Evolutionary conservation across 768 basidiomycete genomes (phyloP), one percentile per base, ranked within the genome.

Genomic region (Heimioporus sp.): DNA sequence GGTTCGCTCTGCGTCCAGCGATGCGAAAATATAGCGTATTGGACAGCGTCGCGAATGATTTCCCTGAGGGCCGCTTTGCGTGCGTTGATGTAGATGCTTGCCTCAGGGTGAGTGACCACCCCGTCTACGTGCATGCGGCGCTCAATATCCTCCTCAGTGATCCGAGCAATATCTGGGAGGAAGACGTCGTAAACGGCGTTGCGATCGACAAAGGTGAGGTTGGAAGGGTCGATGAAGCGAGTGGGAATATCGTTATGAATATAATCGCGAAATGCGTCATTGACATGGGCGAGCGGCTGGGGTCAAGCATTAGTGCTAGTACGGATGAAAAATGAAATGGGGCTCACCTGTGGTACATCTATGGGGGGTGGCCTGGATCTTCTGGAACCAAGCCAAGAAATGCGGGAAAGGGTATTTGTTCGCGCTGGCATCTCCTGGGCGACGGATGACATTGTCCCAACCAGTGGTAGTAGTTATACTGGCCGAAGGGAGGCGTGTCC

Each of bases 11-110:
- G 30, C 1, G 54, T 49, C 61, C 65, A 66, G 35, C 53, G 65
- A 46, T 68, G 64, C 2, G 65, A 66, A 40, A 66, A 68, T 28
- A 56, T 43, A 39, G 59, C 61, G 11, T 68, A 66, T 36, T 19
- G 50, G 2, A 64, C 53, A 30, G 61, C 44, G 10, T 59, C 62
- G 2, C 41, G 53, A 32, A 61, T 49, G 44, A 17, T 64, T 39
- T 62, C 55, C 24, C 20, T 37, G 43, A 64, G 51, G 17, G 61
- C 64, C 0, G 10, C 24, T 42, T 46, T 55, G 48, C 51, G 56
- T 7, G 34, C 31, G 4, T 34, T 16, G n/a, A 65, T 12, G 41
- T 65, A 65, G 38, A 42, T 52, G 37, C 37, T 49, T 36, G 42
- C 47, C 21, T 63, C 60, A 1, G 58, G 61, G 36, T 56, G 6